Evolutionary conservation across 257 asterid genomes (phyloP).

Genomic region (Thymus quinquecostatus): DNA sequence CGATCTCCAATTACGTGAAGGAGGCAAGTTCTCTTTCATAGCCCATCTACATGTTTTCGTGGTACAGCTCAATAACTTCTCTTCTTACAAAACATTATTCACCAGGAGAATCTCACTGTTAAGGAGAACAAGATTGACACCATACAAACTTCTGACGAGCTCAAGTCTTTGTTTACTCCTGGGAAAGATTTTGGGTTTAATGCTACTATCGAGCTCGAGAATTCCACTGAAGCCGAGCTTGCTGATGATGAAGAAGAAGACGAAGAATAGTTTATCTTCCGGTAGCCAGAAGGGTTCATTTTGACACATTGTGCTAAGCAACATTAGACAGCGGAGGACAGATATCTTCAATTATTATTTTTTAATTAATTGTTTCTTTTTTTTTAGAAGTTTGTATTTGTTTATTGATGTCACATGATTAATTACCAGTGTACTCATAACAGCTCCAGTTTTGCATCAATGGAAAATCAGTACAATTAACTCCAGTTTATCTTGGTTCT

Average conservation of each 20-base stretch:
- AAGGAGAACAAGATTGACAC: slow-evolving; percentile 76
- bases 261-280: slow-evolving; percentile 3
- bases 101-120: slow-evolving; percentile 69
- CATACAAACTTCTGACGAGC: slow-evolving; percentile 72
- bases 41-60: not conserved
- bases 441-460: slow-evolving; percentile 22
- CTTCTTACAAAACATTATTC: not conserved
- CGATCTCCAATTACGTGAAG: slow-evolving; percentile 69
- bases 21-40: slow-evolving; percentile 50
- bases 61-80: slow-evolving; percentile 15
- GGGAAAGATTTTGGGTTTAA: slow-evolving; percentile 78
- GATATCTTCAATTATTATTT: not conserved
- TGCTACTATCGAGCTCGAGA: slow-evolving; percentile 69
- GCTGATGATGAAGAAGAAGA: slow-evolving; percentile 17
- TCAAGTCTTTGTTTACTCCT: slow-evolving; percentile 54
- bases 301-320: too few species aligned
- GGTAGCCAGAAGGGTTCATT: not conserved
- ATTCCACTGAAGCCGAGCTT: slow-evolving; percentile 33
- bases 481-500: too few species aligned
- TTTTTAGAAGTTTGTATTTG: not conserved
- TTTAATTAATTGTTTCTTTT: not conserved
- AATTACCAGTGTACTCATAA: not conserved
- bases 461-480: not conserved
- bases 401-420: not conserved
- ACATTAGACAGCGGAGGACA: slow-evolving; percentile 3